Base-by-base conservation (phyloP, 768 basidiomycete species). In the Russula compacta region DNA sequence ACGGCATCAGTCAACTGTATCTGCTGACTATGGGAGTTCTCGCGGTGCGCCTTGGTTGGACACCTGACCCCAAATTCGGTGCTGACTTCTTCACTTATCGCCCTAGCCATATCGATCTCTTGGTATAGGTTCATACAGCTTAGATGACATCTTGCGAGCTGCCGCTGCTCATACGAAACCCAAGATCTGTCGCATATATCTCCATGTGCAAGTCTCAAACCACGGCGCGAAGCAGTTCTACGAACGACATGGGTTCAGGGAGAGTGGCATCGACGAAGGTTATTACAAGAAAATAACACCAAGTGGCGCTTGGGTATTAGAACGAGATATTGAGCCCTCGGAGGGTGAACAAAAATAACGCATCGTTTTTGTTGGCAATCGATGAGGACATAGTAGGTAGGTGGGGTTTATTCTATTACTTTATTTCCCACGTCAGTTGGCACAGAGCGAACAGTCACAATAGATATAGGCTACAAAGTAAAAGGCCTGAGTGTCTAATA, bases 1-100 rank as follows among this genome's bases (percentile, higher is more conserved):
- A 81, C 68, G 80, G 76, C 48, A 73, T 78, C 66, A 76, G 73
- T 47, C 77, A 78, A 50, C 73, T 91, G 61, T 95, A 95, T 74
- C 79, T 94, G 70, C 91, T 93, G 86, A 95, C 93, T 53, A 86
- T 95, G 85, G 93, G 92, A 47, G 75, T 95, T 64, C 83, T 95
- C 58, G 91, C 90, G 58, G 91, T 93, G 76, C 74, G 83, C 75
- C 50, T 49, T 51, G 19, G 63, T 55, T 56, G 51, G 15, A 33
- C 15, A 36, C 29, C 32, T 44, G 11, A 6, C 38, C 29, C 49
- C 38, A n/a, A 43, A 11, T 21, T 54, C 19, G 21, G 55, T 33
- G 12, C 21, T 59, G 53, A 58, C 17, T 24, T 19, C 35, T n/a
- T 32, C 38, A 36, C 10, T 10, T 19, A 8, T 40, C 44, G 32